Percentiles rank a stretch among this genome's conserved stretches.
These are phyloP conservation scores for Monosporascus sp. DNA, from an alignment of 2,329 filamentous ascomycete species.

Conservation along the genomic window DNA sequence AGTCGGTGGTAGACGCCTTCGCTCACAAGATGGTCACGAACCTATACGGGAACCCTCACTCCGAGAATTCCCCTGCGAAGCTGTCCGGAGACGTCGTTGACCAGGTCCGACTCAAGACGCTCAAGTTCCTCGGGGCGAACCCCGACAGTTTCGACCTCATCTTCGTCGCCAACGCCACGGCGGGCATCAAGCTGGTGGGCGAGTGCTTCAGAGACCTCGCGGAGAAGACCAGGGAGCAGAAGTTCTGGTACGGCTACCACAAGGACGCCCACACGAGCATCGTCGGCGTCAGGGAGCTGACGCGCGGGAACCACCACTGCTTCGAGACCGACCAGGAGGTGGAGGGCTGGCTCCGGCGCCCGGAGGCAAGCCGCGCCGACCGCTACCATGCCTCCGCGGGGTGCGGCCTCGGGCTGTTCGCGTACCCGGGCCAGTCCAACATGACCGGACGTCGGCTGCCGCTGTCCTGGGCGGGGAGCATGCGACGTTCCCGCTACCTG, in stretches of 20 bases:
- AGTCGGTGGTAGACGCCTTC: constrained; percentile 51
- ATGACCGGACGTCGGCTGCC: constrained; percentile 61
- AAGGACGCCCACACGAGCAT: constrained; percentile 57
- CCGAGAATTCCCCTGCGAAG: constrained; percentile 53
- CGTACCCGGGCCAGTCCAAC: constrained; percentile 66
- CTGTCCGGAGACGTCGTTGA: constrained; percentile 53
- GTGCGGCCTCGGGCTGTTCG: constrained; percentile 42
- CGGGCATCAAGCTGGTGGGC: constrained; percentile 70
- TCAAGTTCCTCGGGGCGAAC: constrained; percentile 54
- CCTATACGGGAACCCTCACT: constrained; percentile 66
- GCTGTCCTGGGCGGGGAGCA: constrained; percentile 44
- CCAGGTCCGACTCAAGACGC: constrained; percentile 44
- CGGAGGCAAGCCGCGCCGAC: constrained; percentile 17
- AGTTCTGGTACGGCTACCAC: constrained; percentile 57
- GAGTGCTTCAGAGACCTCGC: constrained; percentile 51
- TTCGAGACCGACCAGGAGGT: constrained; percentile 53
- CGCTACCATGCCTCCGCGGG: constrained; percentile 12
- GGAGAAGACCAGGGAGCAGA: constrained; percentile 36
- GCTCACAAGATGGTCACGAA: constrained; percentile 47
- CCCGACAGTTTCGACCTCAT: constrained; percentile 58
- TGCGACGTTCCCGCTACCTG: constrained; percentile 26
- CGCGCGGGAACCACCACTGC: constrained; percentile 48
- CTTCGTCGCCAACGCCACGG: constrained; percentile 89
- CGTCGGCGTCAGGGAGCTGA: constrained; percentile 64
- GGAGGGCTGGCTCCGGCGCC: constrained; percentile 35